phyloP scores from a whole-genome alignment of 2,329 filamentous ascomycete species.

The Emydomyces testavorans region DNA sequence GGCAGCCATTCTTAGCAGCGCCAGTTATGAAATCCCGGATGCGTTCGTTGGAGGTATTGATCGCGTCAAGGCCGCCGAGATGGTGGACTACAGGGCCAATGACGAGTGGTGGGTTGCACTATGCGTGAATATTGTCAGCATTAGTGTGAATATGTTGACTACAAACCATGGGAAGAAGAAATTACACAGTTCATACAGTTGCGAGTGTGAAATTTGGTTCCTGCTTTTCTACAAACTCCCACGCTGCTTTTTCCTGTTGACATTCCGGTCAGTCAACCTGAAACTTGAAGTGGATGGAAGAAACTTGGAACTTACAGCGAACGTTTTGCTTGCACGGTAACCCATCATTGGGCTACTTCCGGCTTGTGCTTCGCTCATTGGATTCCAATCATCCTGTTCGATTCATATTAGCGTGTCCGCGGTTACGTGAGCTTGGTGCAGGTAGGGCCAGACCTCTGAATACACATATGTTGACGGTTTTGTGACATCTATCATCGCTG shows the following conservation, averaged over 20 bases:
- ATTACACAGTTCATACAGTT: conserved; percentile 34
- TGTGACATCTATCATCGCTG: conserved; percentile 47
- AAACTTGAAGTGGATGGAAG: neutral
- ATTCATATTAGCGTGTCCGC: neutral
- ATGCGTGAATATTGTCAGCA: neutral
- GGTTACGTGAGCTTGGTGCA: neutral
- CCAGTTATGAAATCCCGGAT: conserved; percentile 54
- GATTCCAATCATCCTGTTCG: conserved; percentile 35
- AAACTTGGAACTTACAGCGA: conserved; percentile 20
- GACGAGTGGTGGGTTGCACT: conserved; percentile 46
- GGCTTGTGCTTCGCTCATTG: conserved; percentile 34
- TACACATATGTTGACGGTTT: conserved; percentile 27
- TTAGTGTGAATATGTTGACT: too few relatives aligned
- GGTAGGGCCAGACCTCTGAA: conserved; percentile 10
- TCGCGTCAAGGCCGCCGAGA: conserved; percentile 48
- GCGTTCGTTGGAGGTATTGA: conserved; percentile 64
- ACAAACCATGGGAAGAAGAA: neutral
- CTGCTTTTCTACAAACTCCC: conserved; percentile 49
- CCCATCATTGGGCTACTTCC: conserved; percentile 25
- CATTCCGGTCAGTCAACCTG: neutral
- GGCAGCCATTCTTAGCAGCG: conserved; percentile 44
- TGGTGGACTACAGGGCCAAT: conserved; percentile 55
- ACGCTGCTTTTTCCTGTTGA: conserved; percentile 48
- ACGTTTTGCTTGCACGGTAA: conserved; percentile 46
- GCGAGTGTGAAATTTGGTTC: conserved; percentile 49